Percentiles rank a stretch among this genome's conserved stretches.
Conservation (phyloP, 2,329 filamentous ascomycete species). For the Xylaria digitata region DNA sequence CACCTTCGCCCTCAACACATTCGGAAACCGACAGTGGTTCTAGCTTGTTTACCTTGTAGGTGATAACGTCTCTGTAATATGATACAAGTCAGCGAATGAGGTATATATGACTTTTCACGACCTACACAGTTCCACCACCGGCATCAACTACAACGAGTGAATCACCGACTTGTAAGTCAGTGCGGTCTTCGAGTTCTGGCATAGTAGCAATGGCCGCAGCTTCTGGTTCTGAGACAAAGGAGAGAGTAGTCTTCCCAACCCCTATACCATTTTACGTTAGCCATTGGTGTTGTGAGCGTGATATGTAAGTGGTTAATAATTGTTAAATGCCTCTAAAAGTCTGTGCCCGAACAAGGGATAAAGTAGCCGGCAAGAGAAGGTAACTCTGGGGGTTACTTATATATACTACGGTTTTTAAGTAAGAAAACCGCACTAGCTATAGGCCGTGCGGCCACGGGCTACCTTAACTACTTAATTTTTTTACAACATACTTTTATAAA, state of each 20-base stretch:
- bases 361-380: too few species aligned
- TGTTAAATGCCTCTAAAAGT: not conserved
- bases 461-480: too few species aligned
- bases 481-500: too few species aligned
- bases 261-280: not conserved
- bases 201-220: conserved; percentile 58
- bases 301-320: not conserved
- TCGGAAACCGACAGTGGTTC: conserved; percentile 29
- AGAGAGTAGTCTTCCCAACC: conserved; percentile 49
- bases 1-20: conserved; percentile 36
- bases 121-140: conserved; percentile 45
- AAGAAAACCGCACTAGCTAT: too few species aligned
- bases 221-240: conserved; percentile 58
- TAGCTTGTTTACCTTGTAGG: conserved; percentile 33
- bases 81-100: not conserved
- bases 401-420: conserved; percentile 25
- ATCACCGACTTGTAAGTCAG: conserved; percentile 42
- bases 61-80: conserved; percentile 34
- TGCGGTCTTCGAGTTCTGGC: conserved; percentile 45
- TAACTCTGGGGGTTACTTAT: not conserved
- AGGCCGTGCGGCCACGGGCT: too few species aligned
- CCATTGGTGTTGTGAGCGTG: too few species aligned
- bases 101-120: not conserved
- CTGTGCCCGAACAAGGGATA: too few species aligned
- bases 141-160: conserved; percentile 48